Percentiles rank a stretch among this genome's conserved stretches.
Evolutionary conservation across 306 rosid genomes (phyloP).

Genomic region (Rosa rugosa): DNA sequence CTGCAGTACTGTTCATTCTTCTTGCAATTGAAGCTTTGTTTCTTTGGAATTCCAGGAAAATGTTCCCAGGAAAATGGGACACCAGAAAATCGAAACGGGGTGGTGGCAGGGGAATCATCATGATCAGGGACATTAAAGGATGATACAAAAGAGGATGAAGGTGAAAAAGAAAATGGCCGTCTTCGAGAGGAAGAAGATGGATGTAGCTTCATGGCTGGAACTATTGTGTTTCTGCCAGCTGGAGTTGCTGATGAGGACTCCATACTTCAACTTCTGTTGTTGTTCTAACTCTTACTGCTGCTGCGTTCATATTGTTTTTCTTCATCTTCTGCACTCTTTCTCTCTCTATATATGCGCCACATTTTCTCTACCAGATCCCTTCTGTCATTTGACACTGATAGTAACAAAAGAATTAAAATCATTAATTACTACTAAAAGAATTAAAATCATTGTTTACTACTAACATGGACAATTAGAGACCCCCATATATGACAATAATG

Average conservation of each 20-base stretch:
- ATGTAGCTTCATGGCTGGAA: conserved; percentile 31
- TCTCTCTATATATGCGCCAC: not conserved
- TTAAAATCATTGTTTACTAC: not conserved
- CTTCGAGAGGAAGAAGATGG: conserved; percentile 38
- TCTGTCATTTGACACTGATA: not conserved
- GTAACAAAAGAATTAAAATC: not conserved
- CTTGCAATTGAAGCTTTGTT: conserved; percentile 38
- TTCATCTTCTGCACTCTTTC: not conserved
- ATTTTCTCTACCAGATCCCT: not conserved
- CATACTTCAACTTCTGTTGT: not conserved
- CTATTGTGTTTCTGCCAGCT: conserved; percentile 21
- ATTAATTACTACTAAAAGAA: not conserved
- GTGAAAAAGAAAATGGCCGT: conserved; percentile 46
- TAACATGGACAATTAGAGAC: not conserved
- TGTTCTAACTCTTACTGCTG: not conserved
- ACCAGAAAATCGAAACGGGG: conserved; percentile 55
- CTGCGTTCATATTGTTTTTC: not conserved
- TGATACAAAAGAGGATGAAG: conserved; percentile 50
- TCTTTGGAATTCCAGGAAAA: conserved; percentile 88
- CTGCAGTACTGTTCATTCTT: not conserved
- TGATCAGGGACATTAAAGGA: conserved; percentile 40
- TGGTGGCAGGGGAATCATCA: conserved; percentile 34
- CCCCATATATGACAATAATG: not conserved
- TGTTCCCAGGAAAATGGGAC: conserved; percentile 99
- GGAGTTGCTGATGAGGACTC: not conserved